Evolutionary conservation across 2,329 filamentous ascomycete species (phyloP).

Genomic region (Aspergillus sp.): DNA sequence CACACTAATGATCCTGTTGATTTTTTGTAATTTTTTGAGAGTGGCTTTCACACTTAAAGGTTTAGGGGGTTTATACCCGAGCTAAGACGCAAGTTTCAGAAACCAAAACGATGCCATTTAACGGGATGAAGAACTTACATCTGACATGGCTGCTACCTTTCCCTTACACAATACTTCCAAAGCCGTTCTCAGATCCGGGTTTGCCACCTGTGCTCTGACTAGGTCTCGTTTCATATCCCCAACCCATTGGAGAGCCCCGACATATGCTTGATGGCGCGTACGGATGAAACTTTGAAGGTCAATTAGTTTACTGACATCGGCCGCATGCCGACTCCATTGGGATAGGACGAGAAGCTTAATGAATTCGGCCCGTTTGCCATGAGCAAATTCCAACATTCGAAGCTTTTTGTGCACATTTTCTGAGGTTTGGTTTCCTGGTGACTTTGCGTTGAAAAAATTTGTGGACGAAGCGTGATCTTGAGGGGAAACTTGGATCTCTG

Average conservation of each 20-base stretch:
- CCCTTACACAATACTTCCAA: slow-evolving; percentile 78
- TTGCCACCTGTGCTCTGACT: slow-evolving; percentile 69
- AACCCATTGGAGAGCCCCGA: slow-evolving; percentile 57
- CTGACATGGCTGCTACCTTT: slow-evolving; percentile 71
- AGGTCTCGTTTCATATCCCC: slow-evolving; percentile 70
- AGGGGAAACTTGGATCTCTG: slow-evolving; percentile 59
- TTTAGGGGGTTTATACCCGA: slow-evolving; percentile 72
- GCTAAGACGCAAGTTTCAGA: slow-evolving; percentile 38
- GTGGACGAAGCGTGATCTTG: slow-evolving; percentile 27
- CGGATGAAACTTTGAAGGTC: slow-evolving; percentile 76
- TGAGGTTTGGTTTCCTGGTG: slow-evolving; percentile 30
- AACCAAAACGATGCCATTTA: slow-evolving; percentile 4
- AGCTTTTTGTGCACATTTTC: slow-evolving; percentile 74
- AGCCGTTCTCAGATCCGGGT: slow-evolving; percentile 87
- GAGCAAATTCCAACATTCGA: slow-evolving; percentile 69
- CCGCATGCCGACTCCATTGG: slow-evolving; percentile 79
- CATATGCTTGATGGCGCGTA: slow-evolving; percentile 57
- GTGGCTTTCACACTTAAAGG: slow-evolving; percentile 67
- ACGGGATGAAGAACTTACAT: slow-evolving; percentile 50
- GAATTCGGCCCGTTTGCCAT: slow-evolving; percentile 78
- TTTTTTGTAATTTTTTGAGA: slow-evolving; percentile 68
- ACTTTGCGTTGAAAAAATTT: slow-evolving; percentile 21
- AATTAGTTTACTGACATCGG: slow-evolving; percentile 79
- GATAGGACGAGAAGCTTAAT: slow-evolving; percentile 88
- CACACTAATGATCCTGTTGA: slow-evolving; percentile 78